A percentile compares a stretch with the other conserved stretches of the same genome.
phyloP scores from a whole-genome alignment of 331 rosid genomes.

The Prunus yedoensis region DNA sequence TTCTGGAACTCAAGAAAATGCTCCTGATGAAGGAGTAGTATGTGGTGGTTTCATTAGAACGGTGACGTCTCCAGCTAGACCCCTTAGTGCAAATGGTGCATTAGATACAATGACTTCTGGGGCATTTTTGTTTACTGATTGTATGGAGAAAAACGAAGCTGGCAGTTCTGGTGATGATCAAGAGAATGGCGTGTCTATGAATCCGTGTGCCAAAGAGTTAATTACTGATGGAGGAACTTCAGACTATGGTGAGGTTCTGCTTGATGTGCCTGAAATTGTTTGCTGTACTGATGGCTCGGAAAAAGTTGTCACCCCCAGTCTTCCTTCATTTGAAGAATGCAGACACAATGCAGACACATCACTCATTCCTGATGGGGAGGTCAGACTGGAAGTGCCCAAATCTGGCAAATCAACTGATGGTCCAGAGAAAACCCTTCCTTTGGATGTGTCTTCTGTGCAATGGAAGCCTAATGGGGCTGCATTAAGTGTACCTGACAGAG shows the following conservation, averaged over 20 bases:
- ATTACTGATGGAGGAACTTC: slow-evolving; percentile 22
- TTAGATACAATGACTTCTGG: slow-evolving; percentile 21
- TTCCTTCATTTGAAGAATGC: slow-evolving; percentile 1
- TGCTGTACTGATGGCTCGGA: too few relatives aligned
- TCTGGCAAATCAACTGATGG: slow-evolving; percentile 20
- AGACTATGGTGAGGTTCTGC: slow-evolving; percentile 21
- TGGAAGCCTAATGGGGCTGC: slow-evolving; percentile 4
- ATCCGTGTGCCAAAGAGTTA: slow-evolving; percentile 22
- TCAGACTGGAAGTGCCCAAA: slow-evolving; percentile 15
- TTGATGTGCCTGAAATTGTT: neutral
- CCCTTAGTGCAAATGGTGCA: slow-evolving; percentile 19
- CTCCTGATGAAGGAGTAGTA: slow-evolving; percentile 21
- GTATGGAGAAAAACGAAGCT: slow-evolving; percentile 7
- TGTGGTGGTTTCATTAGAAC: slow-evolving; percentile 26
- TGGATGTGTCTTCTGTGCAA: slow-evolving; percentile 1
- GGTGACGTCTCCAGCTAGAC: slow-evolving; percentile 20
- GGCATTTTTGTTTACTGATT: slow-evolving; percentile 5
- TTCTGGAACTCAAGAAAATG: slow-evolving; percentile 24
- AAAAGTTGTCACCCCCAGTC: too few relatives aligned
- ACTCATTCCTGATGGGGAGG: slow-evolving; percentile 28
- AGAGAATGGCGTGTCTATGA: slow-evolving; percentile 23
- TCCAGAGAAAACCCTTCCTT: slow-evolving; percentile 20
- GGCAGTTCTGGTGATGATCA: slow-evolving; percentile 39
- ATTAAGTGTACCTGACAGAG: slow-evolving; percentile 19
- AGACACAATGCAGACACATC: slow-evolving; percentile 14